Percentiles rank a stretch among this genome's conserved stretches.
These are phyloP conservation scores for Aspergillus chevalieri DNA, from an alignment of 2,329 filamentous ascomycete species.

Conservation along the genomic window DNA sequence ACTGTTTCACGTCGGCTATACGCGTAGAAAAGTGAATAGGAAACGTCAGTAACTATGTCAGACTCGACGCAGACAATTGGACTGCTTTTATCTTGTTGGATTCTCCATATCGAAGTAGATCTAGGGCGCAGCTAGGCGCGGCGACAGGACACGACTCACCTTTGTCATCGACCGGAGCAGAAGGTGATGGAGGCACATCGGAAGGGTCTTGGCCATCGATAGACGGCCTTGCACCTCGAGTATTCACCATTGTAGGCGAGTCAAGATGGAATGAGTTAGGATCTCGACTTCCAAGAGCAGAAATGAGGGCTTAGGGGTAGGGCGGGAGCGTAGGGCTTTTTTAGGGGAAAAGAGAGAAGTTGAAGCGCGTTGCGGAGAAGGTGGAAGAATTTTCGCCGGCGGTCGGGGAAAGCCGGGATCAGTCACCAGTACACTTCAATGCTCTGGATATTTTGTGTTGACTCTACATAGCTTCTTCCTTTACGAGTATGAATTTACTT, in stretches of 20 bases:
- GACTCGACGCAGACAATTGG: not conserved
- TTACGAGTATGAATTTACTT: no score
- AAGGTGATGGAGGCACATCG: conserved; percentile 24
- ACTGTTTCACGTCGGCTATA: conserved; percentile 23
- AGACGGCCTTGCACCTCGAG: conserved; percentile 21
- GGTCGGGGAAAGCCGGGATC: not conserved
- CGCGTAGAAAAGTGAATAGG: not conserved
- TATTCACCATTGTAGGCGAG: conserved; percentile 28
- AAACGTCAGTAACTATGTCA: conserved; percentile 2
- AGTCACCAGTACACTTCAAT: no score
- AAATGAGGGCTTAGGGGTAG: conserved; percentile 46
- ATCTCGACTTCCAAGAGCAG: conserved; percentile 38
- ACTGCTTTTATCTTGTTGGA: not conserved
- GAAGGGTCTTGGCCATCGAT: conserved; percentile 23
- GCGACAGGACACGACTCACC: conserved; percentile 22
- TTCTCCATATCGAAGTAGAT: not conserved
- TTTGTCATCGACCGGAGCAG: conserved; percentile 23
- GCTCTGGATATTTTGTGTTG: not conserved
- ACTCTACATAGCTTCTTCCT: not conserved
- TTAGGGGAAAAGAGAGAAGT: conserved; percentile 8
- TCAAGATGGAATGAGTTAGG: conserved; percentile 16
- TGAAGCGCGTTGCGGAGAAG: conserved; percentile 11
- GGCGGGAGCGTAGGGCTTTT: conserved; percentile 40
- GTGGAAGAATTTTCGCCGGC: conserved; percentile 18
- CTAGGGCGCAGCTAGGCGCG: not conserved